Evolutionary conservation across 164 flowering plant species (phyloP), one percentile per base, ranked within the genome.

Genomic region (Magnolia kwangsiensis): DNA sequence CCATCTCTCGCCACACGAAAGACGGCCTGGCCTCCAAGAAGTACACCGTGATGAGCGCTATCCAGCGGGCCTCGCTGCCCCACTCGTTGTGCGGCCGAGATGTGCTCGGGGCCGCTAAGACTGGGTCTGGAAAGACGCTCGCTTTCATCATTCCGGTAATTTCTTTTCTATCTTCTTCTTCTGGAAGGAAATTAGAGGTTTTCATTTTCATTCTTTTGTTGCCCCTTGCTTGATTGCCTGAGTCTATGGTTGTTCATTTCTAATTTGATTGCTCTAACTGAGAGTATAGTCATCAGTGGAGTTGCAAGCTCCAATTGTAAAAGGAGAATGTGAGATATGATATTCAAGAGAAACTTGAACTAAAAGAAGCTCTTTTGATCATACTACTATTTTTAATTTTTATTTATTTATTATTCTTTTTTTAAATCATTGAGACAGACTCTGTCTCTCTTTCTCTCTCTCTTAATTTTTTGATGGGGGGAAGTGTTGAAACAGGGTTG

Each of bases 61-160:
- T 96, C 63, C 99, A 96, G 84, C 82, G 92, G 20, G 97, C 98
- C 50, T 85, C 98, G 1, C 78, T 96, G 83, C 98, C 98, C 1
- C 98, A 94, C 75, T 81, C 98, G 4, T 84, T 96, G 14, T 89
- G 97, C 55, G 97, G 98, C 8, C 82, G 98, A 0, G 99, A 96
- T 75, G 89, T 96, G 70, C 93, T 93, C 2, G 99, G 99, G 21
- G 98, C 98, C 0, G 99, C 99, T 0, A 92, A 91, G 76, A 96
- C 99, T 29, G 99, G 98, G 11, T 94, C 98, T 1, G 99, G 99
- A 10, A 96, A 94, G 83, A 93, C 98, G 9, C 84, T 96, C 11
- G 97, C 99, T 13, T 96, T 94, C 78, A 51, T 96, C 51, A 87
- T 96, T 21, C 99, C 99, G 74, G 99, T 94, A 51, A 16, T 78